Evolutionary conservation across 768 basidiomycete genomes (phyloP), one percentile per base, ranked within the genome.

Genomic region (Leccinum variicolor): DNA sequence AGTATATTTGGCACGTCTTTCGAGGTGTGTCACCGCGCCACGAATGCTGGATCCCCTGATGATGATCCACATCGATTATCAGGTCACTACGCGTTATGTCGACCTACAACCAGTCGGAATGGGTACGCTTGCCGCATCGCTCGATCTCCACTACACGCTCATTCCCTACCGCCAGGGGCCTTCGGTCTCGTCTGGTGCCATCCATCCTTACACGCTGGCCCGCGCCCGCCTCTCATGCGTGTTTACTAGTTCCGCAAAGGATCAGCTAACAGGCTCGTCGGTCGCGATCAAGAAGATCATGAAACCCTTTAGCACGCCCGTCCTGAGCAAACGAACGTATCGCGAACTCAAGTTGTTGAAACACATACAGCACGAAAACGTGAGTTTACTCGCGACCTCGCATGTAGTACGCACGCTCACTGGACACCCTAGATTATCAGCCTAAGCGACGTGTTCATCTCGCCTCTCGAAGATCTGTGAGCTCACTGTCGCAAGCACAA

Each of bases 231-330:
- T 31, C 63, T 72, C 52, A 71, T 54, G 41, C 31, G 17, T 54
- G 36, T 57, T 41, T 64, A 33, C 13, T 14, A 96, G 94, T 68
- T 95, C 94, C 17, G 90, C 93, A 33, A 95, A 94, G 74, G 92
- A 96, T 73, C 95, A 98, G 74, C 84, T 98, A 54, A 96, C 94
- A 9, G 90, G 86, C 43, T 84, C 93, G 48, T 90, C 92, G 17
- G 95, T 96, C 56, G 97, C 97, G 68, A 95, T 99, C 79, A 99
- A 99, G 85, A 98, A 98, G 86, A 99, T 98, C 80, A 98, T 98
- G 96, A 99, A 99, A 75, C 97, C 97, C 7, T 99, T 99, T 78
- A 92, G 90, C 71, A 98, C 97, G 6, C 95, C 97, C 19, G 97
- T 99, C n/a, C 81, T 99, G 66, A 89, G 88, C 74, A 98, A 98